Base-by-base conservation (phyloP, 1,284 basidiomycete species). In the Inonotus obliquus region DNA sequence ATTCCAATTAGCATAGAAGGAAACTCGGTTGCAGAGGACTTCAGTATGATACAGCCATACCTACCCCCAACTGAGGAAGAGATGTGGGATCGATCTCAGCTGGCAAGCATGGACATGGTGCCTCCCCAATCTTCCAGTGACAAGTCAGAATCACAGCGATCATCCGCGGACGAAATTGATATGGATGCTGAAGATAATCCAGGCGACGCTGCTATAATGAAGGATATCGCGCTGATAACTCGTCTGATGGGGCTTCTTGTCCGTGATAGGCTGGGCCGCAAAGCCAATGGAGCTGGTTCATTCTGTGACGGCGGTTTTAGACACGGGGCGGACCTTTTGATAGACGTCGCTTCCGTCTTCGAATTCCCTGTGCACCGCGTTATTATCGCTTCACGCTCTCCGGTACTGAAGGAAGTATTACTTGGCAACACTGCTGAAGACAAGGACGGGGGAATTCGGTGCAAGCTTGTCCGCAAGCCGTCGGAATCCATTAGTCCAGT, bases 311-410 rank as follows among this genome's bases (percentile, higher is more conserved):
- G 19, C 4, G 44, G 54, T 14, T 57, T 14, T 63, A 59, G 1
- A 0, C 73, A 80, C 67, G 89, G 88, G 14, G 86, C 88, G 2
- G 91, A 95, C 70, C 70, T 89, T 0, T 67, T 82, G 41, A 69
- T 93, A 0, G 73, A 78, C 41, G 67, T 81, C 2, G 13, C 35
- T 35, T 58, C 59, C 32, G 72, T 68, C 37, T 70, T 73, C 32
- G 71, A 76, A 19, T 77, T 93, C 54, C 87, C 88, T 0, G 86
- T 77, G 0, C 94, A 96, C 71, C 77, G 80, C 2, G 74, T 81
- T 19, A 72, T 95, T 13, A 79, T 96, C 1, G 79, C 81, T 0
- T 79, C 86, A 0, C 83, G 92, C 7, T 86, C 84, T 4, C 66
- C 73, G 0, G 72, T 77, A 0, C 73, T 95, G 2, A 71, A 73